Base-by-base conservation (phyloP, 805 yeast genomes). In the Candida boidinii region DNA sequence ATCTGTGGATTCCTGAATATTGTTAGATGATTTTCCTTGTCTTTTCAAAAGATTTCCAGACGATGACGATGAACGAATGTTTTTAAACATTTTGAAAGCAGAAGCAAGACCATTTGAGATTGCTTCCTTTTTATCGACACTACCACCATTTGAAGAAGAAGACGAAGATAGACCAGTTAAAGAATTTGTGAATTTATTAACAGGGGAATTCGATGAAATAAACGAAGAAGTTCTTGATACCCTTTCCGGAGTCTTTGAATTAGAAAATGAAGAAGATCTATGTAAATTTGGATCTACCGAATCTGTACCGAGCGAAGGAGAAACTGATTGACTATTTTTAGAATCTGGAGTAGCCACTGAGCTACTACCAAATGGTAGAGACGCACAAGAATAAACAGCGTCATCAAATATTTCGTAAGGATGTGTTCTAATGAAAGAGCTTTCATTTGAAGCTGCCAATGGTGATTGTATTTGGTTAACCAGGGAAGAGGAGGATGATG, bases 331-430 rank as follows among this genome's bases (percentile, higher is more conserved):
- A 19, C 23, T 23, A 9, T 25, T 34, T 19, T 28, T 25, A 8
- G 23, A 25, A 19, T 15, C 8, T 28, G 23, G 21, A 6, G 27
- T 21, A 8, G 30, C 17, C 11, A 22, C 34, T 16, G 32, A 21
- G 11, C 15, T 16, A 18, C 15, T 14, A 14, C 15, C 17, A 12
- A 16, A 22, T 28, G 21, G 14, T 21, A 20, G 13, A 18, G 31
- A n/a, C 9, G 49, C 43, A 33, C 54, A 49, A 6, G 59, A 62
- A 49, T 76, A 77, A 21, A 74, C 64, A 1, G 81, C 77, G 44
- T 78, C 85, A 50, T 78, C 85, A 31, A 77, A 64, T 3, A 78
- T 65, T 41, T 78, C 85, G 49, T 65, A 78, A 0, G 82, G 70
- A 49, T 73, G 78, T 1, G 73, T 64, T 41, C 71, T 69, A 24